phyloP scores from a whole-genome alignment of 345 rosid genomes.

The Crucihimalaya himalaica region DNA sequence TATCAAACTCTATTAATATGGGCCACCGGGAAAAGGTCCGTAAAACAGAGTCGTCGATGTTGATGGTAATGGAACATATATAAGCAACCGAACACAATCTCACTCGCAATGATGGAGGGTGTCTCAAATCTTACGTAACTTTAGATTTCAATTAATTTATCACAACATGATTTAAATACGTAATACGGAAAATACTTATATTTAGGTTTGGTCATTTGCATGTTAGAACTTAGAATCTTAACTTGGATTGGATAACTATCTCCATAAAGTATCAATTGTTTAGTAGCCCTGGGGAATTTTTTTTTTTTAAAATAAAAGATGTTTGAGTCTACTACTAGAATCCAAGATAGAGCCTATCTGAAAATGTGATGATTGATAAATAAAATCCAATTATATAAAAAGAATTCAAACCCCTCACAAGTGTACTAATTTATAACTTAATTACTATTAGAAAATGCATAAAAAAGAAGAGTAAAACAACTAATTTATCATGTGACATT shows the following conservation, averaged over 20 bases:
- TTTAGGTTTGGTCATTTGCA: not conserved
- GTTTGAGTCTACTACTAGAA: not conserved
- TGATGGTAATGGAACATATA: not conserved
- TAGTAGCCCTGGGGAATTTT: not conserved
- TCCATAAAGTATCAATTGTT: not conserved
- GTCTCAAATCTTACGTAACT: not conserved
- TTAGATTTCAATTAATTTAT: no score
- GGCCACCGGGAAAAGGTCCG: not conserved
- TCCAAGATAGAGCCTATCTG: not conserved
- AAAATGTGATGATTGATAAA: not conserved
- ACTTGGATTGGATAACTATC: not conserved
- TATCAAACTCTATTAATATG: not conserved
- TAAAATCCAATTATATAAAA: not conserved
- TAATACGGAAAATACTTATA: not conserved
- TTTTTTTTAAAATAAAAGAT: not conserved
- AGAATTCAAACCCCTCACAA: not conserved
- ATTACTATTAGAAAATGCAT: not conserved
- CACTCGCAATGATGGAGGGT: not conserved
- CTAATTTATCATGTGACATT: constrained; percentile 8
- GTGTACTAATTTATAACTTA: not conserved
- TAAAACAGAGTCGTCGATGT: not conserved
- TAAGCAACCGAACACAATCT: not conserved
- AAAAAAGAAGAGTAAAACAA: not conserved
- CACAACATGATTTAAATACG: not conserved
- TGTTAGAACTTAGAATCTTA: not conserved